Percentiles rank a stretch among this genome's conserved stretches.
These are phyloP conservation scores for Urochloa ruziziensis DNA, from an alignment of 176 grass and related monocot species.

Conservation along the genomic window DNA sequence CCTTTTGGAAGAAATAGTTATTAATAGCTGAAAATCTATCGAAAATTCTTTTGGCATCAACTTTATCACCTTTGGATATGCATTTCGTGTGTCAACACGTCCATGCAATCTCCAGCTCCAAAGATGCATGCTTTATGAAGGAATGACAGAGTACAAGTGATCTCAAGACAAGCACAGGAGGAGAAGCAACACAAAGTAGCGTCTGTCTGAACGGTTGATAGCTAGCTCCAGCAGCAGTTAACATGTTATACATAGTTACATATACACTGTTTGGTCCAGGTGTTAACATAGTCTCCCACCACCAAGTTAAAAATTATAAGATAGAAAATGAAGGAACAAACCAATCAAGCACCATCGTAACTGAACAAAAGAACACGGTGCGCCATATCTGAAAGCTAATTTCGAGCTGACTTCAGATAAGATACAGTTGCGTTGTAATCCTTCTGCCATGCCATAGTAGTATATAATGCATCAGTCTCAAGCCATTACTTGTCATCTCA, in stretches of 20 bases:
- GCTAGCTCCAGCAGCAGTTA: not conserved
- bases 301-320: not conserved
- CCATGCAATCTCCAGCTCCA: not conserved
- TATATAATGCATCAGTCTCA: not conserved
- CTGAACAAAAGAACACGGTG: slow-evolving; percentile 19
- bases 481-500: slow-evolving; percentile 18
- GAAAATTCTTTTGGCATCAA: not conserved
- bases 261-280: not conserved
- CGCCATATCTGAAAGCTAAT: slow-evolving; percentile 11
- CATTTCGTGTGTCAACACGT: not conserved
- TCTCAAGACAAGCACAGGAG: not conserved
- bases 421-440: not conserved
- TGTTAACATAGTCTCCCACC: slow-evolving; percentile 9
- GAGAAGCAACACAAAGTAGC: not conserved
- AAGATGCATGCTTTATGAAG: not conserved
- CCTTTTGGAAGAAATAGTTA: not conserved
- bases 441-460: not conserved
- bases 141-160: not conserved
- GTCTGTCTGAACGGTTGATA: not conserved
- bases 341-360: not conserved
- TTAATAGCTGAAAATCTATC: not conserved
- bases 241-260: slow-evolving; percentile 22
- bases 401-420: slow-evolving; percentile 26
- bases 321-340: not conserved
- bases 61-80: not conserved